A percentile compares a stretch with the other conserved stretches of the same genome.
Evolutionary conservation across 441 rosid species (phyloP).

Genomic region (Populus hybrid): DNA sequence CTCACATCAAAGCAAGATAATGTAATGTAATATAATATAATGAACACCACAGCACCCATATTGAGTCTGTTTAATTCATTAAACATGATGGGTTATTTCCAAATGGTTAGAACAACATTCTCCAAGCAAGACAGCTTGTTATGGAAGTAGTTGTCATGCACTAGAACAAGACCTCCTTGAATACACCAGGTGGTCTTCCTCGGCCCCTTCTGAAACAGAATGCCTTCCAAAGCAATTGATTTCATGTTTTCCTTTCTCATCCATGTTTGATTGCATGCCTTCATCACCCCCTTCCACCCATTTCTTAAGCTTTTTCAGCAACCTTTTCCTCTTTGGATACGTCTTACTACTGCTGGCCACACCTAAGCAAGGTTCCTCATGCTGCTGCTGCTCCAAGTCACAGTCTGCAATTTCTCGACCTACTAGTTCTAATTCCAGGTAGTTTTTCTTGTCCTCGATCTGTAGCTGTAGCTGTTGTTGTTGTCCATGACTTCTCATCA

Average conservation of each 20-base stretch:
- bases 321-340: conserved; percentile 43
- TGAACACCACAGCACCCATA: neutral
- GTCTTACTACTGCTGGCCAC: conserved; percentile 6
- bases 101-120: neutral
- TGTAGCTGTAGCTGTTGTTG: conserved; percentile 25
- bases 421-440: conserved; percentile 29
- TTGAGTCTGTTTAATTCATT: neutral
- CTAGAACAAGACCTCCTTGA: conserved; percentile 57
- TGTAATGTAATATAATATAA: too few relatives aligned
- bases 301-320: conserved; percentile 56
- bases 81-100: neutral
- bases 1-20: too few relatives aligned
- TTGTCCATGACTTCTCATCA: conserved; percentile 34
- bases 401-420: conserved; percentile 15
- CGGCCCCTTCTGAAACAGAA: conserved; percentile 36
- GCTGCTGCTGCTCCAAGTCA: conserved; percentile 16
- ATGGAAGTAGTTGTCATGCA: conserved; percentile 23
- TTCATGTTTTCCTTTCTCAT: conserved; percentile 36
- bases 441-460: conserved; percentile 16
- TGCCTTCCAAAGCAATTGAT: conserved; percentile 43
- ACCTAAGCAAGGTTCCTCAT: conserved; percentile 1
- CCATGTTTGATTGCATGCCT: conserved; percentile 31
- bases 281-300: conserved; percentile 73
- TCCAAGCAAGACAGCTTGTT: neutral
- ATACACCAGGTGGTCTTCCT: conserved; percentile 28